Base-by-base conservation (phyloP, 1,284 basidiomycete species). In the Apiotrichum porosum region DNA sequence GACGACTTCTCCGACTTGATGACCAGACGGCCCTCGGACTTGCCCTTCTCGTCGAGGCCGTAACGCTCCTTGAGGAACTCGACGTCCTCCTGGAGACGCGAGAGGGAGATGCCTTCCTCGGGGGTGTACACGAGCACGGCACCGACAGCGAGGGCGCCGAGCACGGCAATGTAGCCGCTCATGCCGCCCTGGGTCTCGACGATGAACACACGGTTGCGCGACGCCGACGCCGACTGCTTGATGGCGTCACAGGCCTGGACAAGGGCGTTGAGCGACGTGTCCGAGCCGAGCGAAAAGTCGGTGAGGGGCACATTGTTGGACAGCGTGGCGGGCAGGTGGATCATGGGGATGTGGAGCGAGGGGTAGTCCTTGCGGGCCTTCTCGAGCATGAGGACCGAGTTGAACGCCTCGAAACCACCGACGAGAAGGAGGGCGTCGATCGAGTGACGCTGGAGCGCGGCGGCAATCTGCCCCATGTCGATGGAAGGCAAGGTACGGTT, bases 291-390 rank as follows among this genome's bases (percentile, higher is more conserved):
- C 68, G 89, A 93, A 72, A 89, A 92, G 71, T 98, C 93, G 49
- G 92, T 97, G 76, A 97, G 73, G 1, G 95, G 94, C 6, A 99
- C 92, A 62, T 99, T 99, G 77, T 98, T 98, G 56, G 88, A 92
- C 65, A 99, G 85, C 39, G 93, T 97, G 26, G 93, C 93, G 2
- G 92, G 92, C 4, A 97, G 77, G 68, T 94, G 90, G 31, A 84
- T 84, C 81, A 95, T 87, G 22, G 92, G 92, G 57, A 97, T 88
- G 61, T 92, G 84, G 79, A 97, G 89, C 43, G 86, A 82, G 17
- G 91, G 88, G 71, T 97, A 95, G 62, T 82, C 73, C 57, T 83
- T 80, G 58, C 92, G 77, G 10, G 82, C 87, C 57, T 85, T 80
- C 63, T 95, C 87, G 46, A 98, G 76, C 39, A 84, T 80, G 59